Base-by-base conservation (phyloP, 1,284 basidiomycete genomes). In the Ceratobasidium sp. region DNA sequence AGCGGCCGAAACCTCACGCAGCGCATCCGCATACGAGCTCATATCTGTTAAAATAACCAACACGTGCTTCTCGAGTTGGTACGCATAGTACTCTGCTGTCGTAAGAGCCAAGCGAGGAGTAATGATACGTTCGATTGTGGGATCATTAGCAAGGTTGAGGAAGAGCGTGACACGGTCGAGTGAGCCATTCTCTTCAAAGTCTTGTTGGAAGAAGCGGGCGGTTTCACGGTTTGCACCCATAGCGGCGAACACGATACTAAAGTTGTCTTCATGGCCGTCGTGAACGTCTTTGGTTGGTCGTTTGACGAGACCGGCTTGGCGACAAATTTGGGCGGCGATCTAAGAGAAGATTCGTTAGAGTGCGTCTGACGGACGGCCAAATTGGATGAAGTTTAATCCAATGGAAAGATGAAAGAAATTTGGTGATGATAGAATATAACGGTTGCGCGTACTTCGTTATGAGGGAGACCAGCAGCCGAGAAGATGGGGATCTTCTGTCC, bases 151-250 rank as follows among this genome's bases (percentile, higher is more conserved):
- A 81, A 99, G 85, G 86, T 99, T 99, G 83, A 99, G 88, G 91
- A 99, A 99, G 76, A 99, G 87, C 7, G 98, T 99, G 72, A 98
- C 96, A 81, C 98, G 93, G 84, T 98, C 96, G 78, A 99, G 88
- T 86, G 93, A 94, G 65, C 98, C 98, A 81, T 98, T 98, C 82
- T 98, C 97, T 84, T 99, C 96, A 83, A 99, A 99, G 86, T 99
- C 98, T 82, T 98, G 95, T 85, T 98, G 97, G 92, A 99, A 99
- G 88, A 98, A 99, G 72, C 98, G 91, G 39, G 98, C 98, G 8
- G 98, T 99, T 84, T 99, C 98, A 96, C 98, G 98, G 86, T 99
- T 99, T 80, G 98, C 98, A 90, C 98, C 98, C 98, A 99, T 99
- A 54, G 98, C 98, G 71, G 96, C 98, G 82, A 99, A 99, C 71